Percentiles rank a stretch among this genome's conserved stretches.
These are phyloP conservation scores for Dryas integrifolia DNA, from an alignment of 331 rosid species.

Conservation along the genomic window DNA sequence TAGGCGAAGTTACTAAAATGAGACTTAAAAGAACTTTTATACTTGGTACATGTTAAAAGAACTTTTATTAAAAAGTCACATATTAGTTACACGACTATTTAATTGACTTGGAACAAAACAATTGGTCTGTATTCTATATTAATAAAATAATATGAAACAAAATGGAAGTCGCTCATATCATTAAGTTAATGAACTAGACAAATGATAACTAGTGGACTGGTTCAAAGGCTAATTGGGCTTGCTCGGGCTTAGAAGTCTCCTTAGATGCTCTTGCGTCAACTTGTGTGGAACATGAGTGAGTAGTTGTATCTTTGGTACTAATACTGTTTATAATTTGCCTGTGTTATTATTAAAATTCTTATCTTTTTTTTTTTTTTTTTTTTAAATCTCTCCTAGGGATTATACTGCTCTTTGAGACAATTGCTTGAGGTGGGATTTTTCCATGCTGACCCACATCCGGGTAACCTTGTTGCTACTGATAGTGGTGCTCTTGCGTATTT, in stretches of 20 bases:
- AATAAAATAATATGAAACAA: constrained; percentile 5
- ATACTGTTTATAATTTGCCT: neutral
- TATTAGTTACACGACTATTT: neutral
- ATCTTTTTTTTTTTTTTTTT: constrained; percentile 30
- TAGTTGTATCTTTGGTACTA: neutral
- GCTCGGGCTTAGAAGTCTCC: neutral
- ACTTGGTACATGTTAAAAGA: neutral
- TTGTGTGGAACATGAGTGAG: neutral
- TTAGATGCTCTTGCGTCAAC: neutral
- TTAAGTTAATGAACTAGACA: neutral
- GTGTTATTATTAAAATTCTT: constrained; percentile 6
- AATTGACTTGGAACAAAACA: neutral
- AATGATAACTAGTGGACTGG: neutral
- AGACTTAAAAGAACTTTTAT: neutral
- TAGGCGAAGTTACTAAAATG: neutral
- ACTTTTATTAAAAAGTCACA: neutral
- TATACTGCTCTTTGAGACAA: constrained; percentile 88
- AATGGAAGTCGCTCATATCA: neutral
- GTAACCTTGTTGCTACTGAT: constrained; percentile 81
- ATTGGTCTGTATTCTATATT: neutral
- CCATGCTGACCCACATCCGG: constrained; percentile 99
- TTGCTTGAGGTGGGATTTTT: constrained; percentile 89
- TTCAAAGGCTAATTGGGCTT: neutral
- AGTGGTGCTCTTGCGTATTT: constrained; percentile 85
- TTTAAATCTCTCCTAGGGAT: constrained; percentile 50